Evolutionary conservation across 2,329 filamentous ascomycete species (phyloP).

Genomic region (Colletotrichum scovillei): DNA sequence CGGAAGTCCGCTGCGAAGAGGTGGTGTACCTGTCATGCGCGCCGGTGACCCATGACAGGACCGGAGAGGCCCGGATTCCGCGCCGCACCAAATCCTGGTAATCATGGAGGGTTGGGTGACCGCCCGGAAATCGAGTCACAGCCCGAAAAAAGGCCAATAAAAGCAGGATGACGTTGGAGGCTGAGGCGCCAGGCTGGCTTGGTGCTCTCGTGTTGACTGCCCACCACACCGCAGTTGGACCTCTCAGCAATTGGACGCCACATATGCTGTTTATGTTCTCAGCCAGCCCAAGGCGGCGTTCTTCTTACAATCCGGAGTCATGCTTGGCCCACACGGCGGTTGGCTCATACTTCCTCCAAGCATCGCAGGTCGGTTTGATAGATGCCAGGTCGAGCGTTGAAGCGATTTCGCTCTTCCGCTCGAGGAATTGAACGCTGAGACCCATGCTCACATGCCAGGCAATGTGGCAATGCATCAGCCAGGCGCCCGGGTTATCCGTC

Average conservation of each 20-base stretch:
- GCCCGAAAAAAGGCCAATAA: not conserved
- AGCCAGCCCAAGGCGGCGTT: not conserved
- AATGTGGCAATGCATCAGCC: slow-evolving; percentile 61
- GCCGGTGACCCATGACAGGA: not conserved
- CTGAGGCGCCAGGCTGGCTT: not conserved
- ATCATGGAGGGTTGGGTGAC: not conserved
- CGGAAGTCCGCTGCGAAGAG: not conserved
- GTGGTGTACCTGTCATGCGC: not conserved
- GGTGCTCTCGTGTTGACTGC: slow-evolving; percentile 23
- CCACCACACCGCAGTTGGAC: not conserved
- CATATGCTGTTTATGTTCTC: not conserved
- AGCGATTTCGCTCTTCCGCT: slow-evolving; percentile 40
- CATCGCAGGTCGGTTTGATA: slow-evolving; percentile 34
- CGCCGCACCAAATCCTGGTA: not conserved
- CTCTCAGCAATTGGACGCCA: not conserved
- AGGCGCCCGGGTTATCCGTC: slow-evolving; percentile 62
- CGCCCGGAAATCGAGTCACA: not conserved
- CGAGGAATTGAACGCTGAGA: slow-evolving; percentile 64
- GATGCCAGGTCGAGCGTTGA: slow-evolving; percentile 26
- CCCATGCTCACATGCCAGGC: slow-evolving; percentile 61
- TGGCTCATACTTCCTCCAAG: slow-evolving; percentile 37
- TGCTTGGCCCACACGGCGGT: slow-evolving; percentile 31
- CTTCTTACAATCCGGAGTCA: slow-evolving; percentile 36
- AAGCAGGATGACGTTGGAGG: slow-evolving; percentile 6
- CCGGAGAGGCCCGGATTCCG: not conserved